These are phyloP conservation scores for Drechslerella dactyloides DNA, from an alignment of 2,329 filamentous ascomycete genomes.

Conservation along the genomic window DNA sequence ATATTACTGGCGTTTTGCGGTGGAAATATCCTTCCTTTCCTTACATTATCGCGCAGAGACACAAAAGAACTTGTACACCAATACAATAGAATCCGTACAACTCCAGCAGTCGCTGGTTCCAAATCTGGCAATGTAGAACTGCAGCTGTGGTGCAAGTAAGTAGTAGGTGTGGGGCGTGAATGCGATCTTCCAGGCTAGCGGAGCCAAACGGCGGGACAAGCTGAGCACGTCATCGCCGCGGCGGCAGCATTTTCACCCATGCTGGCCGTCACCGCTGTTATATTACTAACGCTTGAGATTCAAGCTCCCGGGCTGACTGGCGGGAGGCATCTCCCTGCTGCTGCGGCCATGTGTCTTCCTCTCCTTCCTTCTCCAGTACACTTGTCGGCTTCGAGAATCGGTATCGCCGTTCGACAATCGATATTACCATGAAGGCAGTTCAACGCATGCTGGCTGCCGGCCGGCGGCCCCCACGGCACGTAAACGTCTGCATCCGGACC, in stretches of 20 bases:
- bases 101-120: too few species aligned
- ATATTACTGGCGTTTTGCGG: conserved; percentile 6
- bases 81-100: neutral
- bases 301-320: neutral
- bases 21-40: neutral
- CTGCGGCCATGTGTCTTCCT: neutral
- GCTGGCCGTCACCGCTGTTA: neutral
- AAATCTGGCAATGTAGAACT: too few species aligned
- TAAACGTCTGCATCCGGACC: neutral
- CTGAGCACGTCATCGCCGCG: neutral
- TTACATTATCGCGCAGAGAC: neutral
- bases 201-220: too few species aligned
- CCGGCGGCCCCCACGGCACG: neutral
- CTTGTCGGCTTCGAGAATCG: neutral
- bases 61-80: too few species aligned
- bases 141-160: too few species aligned
- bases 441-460: conserved; percentile 24
- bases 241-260: neutral
- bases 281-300: neutral
- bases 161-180: too few species aligned
- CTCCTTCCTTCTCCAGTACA: too few species aligned
- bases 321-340: neutral
- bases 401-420: neutral
- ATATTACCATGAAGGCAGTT: conserved; percentile 21
- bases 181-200: too few species aligned